Base-by-base conservation (phyloP, 768 basidiomycete genomes). In the Amanita jacksonii region DNA sequence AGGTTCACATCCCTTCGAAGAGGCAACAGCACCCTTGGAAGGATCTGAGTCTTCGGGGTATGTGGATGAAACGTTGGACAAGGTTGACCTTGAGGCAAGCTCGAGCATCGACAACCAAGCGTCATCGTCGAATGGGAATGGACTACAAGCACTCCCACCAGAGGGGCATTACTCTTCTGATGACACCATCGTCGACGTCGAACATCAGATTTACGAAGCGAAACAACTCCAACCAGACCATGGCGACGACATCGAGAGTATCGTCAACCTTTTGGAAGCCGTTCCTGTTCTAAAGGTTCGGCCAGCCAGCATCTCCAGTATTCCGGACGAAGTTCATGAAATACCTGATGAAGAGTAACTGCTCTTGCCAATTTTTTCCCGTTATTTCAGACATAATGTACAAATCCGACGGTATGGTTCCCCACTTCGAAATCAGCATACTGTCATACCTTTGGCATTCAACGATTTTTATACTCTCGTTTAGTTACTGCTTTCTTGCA, bases 211-310 rank as follows among this genome's bases (percentile, higher is more conserved):
- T 5, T 37, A 12, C 8, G 34, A 36, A 27, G 34, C 5, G 4
- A 24, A 37, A 25, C 25, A 44, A 20, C 37, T 20, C 8, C 27
- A 30, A 15, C 15, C 30, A 19, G 16, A 24, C 19, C 23, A 36
- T 10, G 68, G 57, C 12, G 57, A 64, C 43, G 75, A 81, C 23
- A 64, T 81, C 23, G 83, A 77, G 57, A 74, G 76, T 44, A 76
- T 85, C 41, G 76, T 86, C 48, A 76, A 70, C 52, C 67, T 84
- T 51, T 74, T 85, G 9, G 79, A 86, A 61, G 54, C 67, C 1
- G 56, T 50, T 23, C 53, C 63, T 28, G 46, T 62, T 32, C 52
- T 62, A 35, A 73, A 70, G 50, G 54, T 62, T 8, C 65, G 63
- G 40, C 65, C 66, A 16, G 60, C 61, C 45, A 72, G 65, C 57